phyloP scores from a whole-genome alignment of 2,329 filamentous ascomycete genomes.

The Aspergillus sclerotialis region DNA sequence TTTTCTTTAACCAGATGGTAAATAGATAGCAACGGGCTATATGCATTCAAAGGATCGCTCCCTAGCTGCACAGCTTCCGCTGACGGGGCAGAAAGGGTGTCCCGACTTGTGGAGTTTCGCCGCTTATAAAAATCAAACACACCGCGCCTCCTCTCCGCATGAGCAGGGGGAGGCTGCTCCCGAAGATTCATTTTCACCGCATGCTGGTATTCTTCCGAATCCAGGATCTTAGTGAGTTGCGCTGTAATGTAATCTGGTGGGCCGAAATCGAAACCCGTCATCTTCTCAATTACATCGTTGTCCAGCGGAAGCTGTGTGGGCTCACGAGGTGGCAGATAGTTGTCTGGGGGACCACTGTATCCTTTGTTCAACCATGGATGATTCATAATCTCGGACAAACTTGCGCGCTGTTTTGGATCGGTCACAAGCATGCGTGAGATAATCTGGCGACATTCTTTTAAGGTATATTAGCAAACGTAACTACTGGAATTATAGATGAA shows the following conservation, averaged over 20 bases:
- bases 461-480: conserved; percentile 28
- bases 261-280: conserved; percentile 98
- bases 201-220: conserved; percentile 88
- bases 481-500: no score
- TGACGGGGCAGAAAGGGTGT: conserved; percentile 78
- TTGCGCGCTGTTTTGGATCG: conserved; percentile 79
- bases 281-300: conserved; percentile 73
- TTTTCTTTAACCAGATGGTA: conserved; percentile 98
- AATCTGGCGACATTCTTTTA: conserved; percentile 82
- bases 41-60: conserved; percentile 85
- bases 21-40: conserved; percentile 82
- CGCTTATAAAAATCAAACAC: conserved; percentile 98
- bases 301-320: conserved; percentile 82
- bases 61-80: conserved; percentile 76
- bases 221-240: conserved; percentile 77
- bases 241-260: conserved; percentile 72
- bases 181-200: conserved; percentile 67
- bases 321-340: conserved; percentile 75
- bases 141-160: conserved; percentile 72
- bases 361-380: conserved; percentile 97
- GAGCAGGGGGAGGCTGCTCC: conserved; percentile 53
- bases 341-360: conserved; percentile 78
- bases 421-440: conserved; percentile 95
- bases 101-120: conserved; percentile 81
- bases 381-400: conserved; percentile 82